Evolutionary conservation across 2,329 filamentous ascomycete species (phyloP).

Genomic region (Xylariomycetidae sp.): DNA sequence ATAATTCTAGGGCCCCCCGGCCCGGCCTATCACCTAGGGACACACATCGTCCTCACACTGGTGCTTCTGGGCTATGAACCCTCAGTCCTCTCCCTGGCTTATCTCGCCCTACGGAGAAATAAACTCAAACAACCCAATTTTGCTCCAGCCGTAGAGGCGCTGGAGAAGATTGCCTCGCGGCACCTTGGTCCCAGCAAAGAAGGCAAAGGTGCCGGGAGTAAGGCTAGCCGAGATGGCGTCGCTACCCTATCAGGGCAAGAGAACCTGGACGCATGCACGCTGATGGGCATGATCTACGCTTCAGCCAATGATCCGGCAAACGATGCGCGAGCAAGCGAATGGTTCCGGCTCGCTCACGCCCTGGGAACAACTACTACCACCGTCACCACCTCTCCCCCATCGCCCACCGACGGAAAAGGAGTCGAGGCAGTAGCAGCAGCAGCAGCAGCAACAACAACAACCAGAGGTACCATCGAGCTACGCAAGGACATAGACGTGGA

Average conservation of each 20-base stretch:
- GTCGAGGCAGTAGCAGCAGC: slow-evolving; percentile 5
- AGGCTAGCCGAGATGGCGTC: slow-evolving; percentile 1
- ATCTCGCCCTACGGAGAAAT: slow-evolving; percentile 12
- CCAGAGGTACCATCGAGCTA: slow-evolving; percentile 1
- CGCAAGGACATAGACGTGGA: slow-evolving; percentile 6
- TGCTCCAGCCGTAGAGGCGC: slow-evolving; percentile 12
- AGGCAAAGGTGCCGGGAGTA: slow-evolving; percentile 11
- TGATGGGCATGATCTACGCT: slow-evolving; percentile 27
- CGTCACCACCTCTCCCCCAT: neutral
- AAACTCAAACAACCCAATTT: slow-evolving; percentile 13
- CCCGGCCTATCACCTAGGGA: slow-evolving; percentile 16
- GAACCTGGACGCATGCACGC: slow-evolving; percentile 32
- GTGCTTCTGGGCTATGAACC: slow-evolving; percentile 29
- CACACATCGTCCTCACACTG: slow-evolving; percentile 31
- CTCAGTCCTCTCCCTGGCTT: slow-evolving; percentile 29
- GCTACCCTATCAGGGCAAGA: slow-evolving; percentile 8
- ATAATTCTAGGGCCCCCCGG: slow-evolving; percentile 13
- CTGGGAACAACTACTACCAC: slow-evolving; percentile 2
- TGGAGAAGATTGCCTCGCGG: slow-evolving; percentile 11
- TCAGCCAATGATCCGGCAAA: slow-evolving; percentile 8
- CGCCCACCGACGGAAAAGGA: neutral
- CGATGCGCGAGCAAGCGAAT: slow-evolving; percentile 22
- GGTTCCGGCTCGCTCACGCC: slow-evolving; percentile 24
- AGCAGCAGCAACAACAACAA: neutral
- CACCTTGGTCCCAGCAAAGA: too few species aligned